Evolutionary conservation across 495 filamentous ascomycete species (phyloP).

Genomic region (Halenospora varia): DNA sequence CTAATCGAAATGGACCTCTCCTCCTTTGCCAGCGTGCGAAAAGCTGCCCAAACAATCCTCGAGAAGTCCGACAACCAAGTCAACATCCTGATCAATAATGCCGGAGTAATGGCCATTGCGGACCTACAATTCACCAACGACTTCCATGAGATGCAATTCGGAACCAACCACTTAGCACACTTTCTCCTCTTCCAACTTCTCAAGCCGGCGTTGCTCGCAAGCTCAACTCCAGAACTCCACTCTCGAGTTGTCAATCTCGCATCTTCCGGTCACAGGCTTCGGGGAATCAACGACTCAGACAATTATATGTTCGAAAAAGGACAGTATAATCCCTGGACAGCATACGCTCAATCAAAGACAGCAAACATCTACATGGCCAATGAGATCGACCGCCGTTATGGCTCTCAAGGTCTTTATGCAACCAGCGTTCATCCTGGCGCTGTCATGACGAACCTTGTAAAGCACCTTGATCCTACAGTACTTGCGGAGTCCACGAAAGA

Average conservation of each 20-base stretch:
- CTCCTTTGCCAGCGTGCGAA: conserved; percentile 26
- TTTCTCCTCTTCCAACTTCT: conserved; percentile 59
- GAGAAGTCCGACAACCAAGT: conserved; percentile 26
- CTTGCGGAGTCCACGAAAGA: background rate
- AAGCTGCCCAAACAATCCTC: conserved; percentile 24
- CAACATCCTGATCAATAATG: conserved; percentile 55
- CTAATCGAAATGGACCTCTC: conserved; percentile 32
- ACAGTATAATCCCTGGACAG: conserved; percentile 27
- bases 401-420: conserved; percentile 30
- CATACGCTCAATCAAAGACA: conserved; percentile 47
- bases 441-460: background rate
- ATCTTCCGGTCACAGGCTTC: conserved; percentile 36
- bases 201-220: conserved; percentile 50
- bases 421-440: conserved; percentile 35
- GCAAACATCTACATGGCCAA: conserved; percentile 45
- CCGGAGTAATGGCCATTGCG: conserved; percentile 51
- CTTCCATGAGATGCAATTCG: conserved; percentile 64
- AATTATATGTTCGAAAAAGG: conserved; percentile 40
- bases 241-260: conserved; percentile 33
- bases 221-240: conserved; percentile 30
- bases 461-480: background rate
- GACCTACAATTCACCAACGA: conserved; percentile 42
- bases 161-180: conserved; percentile 67
- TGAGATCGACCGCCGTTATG: conserved; percentile 37
- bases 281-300: conserved; percentile 31